These are phyloP conservation scores for Podaxis sp. DNA, from an alignment of 768 basidiomycete species.

Conservation along the genomic window DNA sequence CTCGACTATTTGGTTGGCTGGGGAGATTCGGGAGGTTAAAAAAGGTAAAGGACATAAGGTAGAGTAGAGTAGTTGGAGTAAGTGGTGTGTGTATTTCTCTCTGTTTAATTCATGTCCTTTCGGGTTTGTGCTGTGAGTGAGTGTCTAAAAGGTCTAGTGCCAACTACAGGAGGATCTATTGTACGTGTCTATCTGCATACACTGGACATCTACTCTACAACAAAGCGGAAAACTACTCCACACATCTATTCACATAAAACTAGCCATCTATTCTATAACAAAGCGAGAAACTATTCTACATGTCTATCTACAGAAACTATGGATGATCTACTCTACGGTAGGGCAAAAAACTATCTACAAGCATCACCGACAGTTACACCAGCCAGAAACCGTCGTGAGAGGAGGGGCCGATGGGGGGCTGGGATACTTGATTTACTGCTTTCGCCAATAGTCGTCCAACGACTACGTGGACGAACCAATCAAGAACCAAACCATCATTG, in stretches of 20 bases:
- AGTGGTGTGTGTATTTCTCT: neutral
- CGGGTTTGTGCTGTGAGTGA: neutral
- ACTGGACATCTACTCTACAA: too few relatives aligned
- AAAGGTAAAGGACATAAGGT: conserved; percentile 45
- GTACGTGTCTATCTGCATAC: too few relatives aligned
- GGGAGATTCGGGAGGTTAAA: conserved; percentile 66
- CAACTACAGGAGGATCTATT: neutral
- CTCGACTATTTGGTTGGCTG: conserved; percentile 82
- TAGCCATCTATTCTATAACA: too few relatives aligned
- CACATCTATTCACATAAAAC: neutral
- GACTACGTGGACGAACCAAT: neutral
- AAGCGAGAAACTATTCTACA: too few relatives aligned
- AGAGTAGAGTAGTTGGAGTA: conserved; percentile 31
- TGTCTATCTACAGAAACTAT: neutral
- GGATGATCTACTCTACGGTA: neutral
- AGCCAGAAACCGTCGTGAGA: neutral
- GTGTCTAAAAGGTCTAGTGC: neutral
- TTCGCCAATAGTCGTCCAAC: neutral
- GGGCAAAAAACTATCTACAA: too few relatives aligned
- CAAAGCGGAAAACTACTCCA: neutral
- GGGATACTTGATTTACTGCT: conserved; percentile 5
- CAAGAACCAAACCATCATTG: neutral
- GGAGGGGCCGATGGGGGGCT: neutral
- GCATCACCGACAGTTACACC: neutral
- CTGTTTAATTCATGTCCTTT: neutral